Conservation (phyloP, 2,329 filamentous ascomycete species). For the Didymella exigua region DNA sequence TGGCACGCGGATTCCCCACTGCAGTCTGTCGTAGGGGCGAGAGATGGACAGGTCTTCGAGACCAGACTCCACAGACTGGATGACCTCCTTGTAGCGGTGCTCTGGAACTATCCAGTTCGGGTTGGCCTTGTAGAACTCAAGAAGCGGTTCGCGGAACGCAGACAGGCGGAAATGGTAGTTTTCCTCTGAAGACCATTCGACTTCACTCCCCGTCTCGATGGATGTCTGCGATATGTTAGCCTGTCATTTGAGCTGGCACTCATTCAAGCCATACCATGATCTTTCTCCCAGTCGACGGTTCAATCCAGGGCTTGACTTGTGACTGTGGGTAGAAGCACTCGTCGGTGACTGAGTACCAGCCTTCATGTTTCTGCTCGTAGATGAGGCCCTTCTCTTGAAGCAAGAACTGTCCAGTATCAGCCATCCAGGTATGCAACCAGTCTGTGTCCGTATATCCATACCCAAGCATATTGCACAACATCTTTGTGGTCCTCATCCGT, state of each 20-base stretch:
- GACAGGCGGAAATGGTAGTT: constrained; percentile 97
- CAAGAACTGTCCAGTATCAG: constrained; percentile 58
- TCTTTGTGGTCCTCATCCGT: constrained; percentile 82
- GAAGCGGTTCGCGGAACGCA: constrained; percentile 75
- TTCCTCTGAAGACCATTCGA: constrained; percentile 90
- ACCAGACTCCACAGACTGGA: constrained; percentile 75
- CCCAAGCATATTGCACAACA: constrained; percentile 90
- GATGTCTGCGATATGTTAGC: constrained; percentile 58
- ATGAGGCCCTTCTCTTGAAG: constrained; percentile 77
- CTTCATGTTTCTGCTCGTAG: constrained; percentile 84
- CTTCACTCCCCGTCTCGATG: constrained; percentile 85
- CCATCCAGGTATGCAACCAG: constrained; percentile 4
- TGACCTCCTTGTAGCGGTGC: constrained; percentile 76
- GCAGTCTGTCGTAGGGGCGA: constrained; percentile 74
- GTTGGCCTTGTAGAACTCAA: constrained; percentile 79
- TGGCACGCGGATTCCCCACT: constrained; percentile 89
- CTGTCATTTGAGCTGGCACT: not conserved
- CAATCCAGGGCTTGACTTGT: constrained; percentile 73
- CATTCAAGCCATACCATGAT: constrained; percentile 63
- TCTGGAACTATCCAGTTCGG: constrained; percentile 77
- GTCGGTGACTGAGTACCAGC: constrained; percentile 96
- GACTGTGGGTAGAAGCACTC: constrained; percentile 92
- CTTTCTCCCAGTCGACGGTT: constrained; percentile 80
- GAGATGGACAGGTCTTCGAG: constrained; percentile 90
- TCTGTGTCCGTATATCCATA: constrained; percentile 34